These are phyloP conservation scores for Cucurbita maxima DNA, from an alignment of 306 rosid species.

Conservation along the genomic window DNA sequence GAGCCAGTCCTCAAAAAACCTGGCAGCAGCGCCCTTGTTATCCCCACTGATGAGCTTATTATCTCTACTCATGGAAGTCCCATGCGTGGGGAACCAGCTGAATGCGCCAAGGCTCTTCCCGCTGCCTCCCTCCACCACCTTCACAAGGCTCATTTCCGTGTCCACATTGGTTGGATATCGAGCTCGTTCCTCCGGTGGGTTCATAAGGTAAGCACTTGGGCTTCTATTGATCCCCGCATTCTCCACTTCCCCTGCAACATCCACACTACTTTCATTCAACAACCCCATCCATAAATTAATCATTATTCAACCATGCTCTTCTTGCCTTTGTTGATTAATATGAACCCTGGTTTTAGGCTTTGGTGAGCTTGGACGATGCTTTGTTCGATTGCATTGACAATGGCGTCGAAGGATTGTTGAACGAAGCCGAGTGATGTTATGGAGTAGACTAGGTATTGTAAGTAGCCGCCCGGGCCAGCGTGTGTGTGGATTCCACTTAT, in stretches of 20 bases:
- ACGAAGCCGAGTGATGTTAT: constrained; percentile 57
- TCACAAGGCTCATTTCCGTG: constrained; percentile 51
- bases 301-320: neutral
- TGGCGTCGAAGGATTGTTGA: constrained; percentile 66
- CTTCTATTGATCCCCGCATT: constrained; percentile 68
- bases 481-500: constrained; percentile 81
- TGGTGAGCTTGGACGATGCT: constrained; percentile 63
- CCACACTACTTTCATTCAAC: neutral
- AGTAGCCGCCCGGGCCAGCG: constrained; percentile 84
- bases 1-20: constrained; percentile 71
- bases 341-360: constrained; percentile 50
- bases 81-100: constrained; percentile 68
- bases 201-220: constrained; percentile 62
- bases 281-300: neutral
- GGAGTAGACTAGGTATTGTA: constrained; percentile 60
- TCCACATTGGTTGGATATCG: constrained; percentile 43
- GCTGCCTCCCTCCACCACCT: constrained; percentile 41
- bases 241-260: constrained; percentile 39
- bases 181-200: constrained; percentile 57
- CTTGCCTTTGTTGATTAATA: constrained; percentile 42
- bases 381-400: constrained; percentile 45
- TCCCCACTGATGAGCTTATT: constrained; percentile 79
- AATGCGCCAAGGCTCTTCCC: constrained; percentile 47
- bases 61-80: constrained; percentile 76
- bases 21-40: constrained; percentile 73